Base-by-base conservation (phyloP, 495 filamentous ascomycete species). In the Lepraria neglecta region DNA sequence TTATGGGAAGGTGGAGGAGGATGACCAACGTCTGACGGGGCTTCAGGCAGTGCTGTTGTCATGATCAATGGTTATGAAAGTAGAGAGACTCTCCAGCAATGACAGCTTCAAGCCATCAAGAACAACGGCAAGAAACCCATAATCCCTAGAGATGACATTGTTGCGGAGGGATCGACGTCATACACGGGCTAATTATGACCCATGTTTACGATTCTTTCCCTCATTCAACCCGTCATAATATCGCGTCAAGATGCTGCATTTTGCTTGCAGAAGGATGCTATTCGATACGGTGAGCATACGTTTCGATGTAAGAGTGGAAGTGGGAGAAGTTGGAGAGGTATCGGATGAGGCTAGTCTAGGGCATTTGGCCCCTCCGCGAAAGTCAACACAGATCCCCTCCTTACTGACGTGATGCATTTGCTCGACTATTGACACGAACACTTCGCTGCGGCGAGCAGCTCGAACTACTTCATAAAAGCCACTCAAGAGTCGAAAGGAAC, bases 161-260 rank as follows among this genome's bases (percentile, higher is more conserved):
- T n/a, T 52, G 48, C 46, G 27, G 48, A 52, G 48, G 15, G 27
- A 52, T 31, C 28, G n/a, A 52, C 48, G 48, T 52, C 48, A 52
- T 52, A 30, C 48, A 52, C 17, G n/a, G 19, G 12, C 35, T 10
- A 38, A 38, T 10, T 1, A 38, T 38, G 35, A 38, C 35, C 35
- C 35, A 38, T 38, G 6, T 38, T 38, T 9, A 38, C 9, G 35
- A 38, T 2, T 38, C 3, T 12, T 38, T 38, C 9, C 35, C 35
- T 38, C 6, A 2, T 38, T 6, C 2, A 38, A 38, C 6, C 4
- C 6, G 35, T 10, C 6, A 2, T 10, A 2, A 6, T 38, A 6
- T 12, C 35, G 21, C 30, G 47, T 51, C 21, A 19, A 10, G 21
- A 21, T 31, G 48, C 48, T 52, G 6, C 27, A 33, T 31, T 24